phyloP scores from a whole-genome alignment of 441 rosid genomes.

The Biscutella laevigata region DNA sequence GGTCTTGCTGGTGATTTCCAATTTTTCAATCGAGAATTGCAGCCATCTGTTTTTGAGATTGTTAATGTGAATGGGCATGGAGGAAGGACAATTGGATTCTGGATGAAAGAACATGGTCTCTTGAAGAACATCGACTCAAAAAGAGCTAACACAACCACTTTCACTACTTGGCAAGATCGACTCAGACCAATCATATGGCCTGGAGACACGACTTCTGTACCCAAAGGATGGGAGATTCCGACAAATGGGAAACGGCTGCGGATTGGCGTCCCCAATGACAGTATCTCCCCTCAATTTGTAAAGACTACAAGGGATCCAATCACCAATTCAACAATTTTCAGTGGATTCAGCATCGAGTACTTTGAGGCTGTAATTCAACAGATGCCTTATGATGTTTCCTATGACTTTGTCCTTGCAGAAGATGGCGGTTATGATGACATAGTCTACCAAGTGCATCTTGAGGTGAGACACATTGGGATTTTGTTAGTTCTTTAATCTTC shows the following conservation, averaged over 20 bases:
- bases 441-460: conserved; percentile 31
- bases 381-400: conserved; percentile 37
- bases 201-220: conserved; percentile 30
- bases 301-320: conserved; percentile 14
- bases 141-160: neutral
- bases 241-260: conserved; percentile 33
- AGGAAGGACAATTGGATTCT: conserved; percentile 36
- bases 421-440: conserved; percentile 25
- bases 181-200: conserved; percentile 45
- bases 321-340: neutral
- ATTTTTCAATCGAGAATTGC: conserved; percentile 29
- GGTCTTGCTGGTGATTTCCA: conserved; percentile 45
- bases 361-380: conserved; percentile 33
- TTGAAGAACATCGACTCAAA: conserved; percentile 4
- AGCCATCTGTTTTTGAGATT: conserved; percentile 26
- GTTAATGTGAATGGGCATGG: conserved; percentile 36
- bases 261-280: conserved; percentile 35
- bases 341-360: conserved; percentile 38
- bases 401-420: conserved; percentile 28
- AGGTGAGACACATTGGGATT: conserved; percentile 22
- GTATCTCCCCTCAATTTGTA: conserved; percentile 28
- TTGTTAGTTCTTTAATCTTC: neutral
- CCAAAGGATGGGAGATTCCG: conserved; percentile 52
- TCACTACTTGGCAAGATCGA: conserved; percentile 28
- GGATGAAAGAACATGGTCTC: conserved; percentile 34